Evolutionary conservation across 2,329 filamentous ascomycete genomes (phyloP).

Genomic region (Acarospora socialis): DNA sequence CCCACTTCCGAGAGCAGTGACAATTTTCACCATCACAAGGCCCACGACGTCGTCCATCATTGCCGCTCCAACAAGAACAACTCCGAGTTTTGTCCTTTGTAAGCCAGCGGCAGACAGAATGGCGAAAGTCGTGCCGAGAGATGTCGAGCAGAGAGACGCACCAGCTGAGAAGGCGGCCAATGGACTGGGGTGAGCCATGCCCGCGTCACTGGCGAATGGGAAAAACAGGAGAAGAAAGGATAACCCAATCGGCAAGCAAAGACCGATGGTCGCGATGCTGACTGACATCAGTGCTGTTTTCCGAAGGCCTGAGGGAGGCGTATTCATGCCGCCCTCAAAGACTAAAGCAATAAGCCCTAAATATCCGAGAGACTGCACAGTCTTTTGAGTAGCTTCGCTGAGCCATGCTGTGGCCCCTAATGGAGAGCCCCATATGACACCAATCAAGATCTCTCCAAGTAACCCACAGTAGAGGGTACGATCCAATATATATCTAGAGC

Average conservation of each 20-base stretch:
- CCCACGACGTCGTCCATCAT: conserved; percentile 75
- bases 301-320: conserved; percentile 38
- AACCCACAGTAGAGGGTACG: conserved; percentile 53
- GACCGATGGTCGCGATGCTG: conserved; percentile 51
- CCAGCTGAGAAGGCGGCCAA: conserved; percentile 59
- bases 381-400: conserved; percentile 34
- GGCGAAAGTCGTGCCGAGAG: conserved; percentile 56
- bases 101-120: conserved; percentile 48
- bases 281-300: conserved; percentile 47
- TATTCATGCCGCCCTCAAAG: conserved; percentile 54
- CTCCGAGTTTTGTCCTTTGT: conserved; percentile 40
- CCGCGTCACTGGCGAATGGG: conserved; percentile 22
- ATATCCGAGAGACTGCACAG: conserved; percentile 54
- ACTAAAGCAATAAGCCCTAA: conserved; percentile 58
- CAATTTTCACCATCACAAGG: conserved; percentile 62
- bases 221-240: conserved; percentile 45
- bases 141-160: conserved; percentile 59
- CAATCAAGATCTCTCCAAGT: conserved; percentile 56
- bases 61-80: conserved; percentile 54
- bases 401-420: conserved; percentile 43
- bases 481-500: conserved; percentile 43
- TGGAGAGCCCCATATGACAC: conserved; percentile 55
- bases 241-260: conserved; percentile 47
- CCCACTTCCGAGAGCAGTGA: conserved; percentile 46
- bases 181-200: conserved; percentile 32